Conservation (phyloP, 805 yeast species). For the Candida orba region DNA sequence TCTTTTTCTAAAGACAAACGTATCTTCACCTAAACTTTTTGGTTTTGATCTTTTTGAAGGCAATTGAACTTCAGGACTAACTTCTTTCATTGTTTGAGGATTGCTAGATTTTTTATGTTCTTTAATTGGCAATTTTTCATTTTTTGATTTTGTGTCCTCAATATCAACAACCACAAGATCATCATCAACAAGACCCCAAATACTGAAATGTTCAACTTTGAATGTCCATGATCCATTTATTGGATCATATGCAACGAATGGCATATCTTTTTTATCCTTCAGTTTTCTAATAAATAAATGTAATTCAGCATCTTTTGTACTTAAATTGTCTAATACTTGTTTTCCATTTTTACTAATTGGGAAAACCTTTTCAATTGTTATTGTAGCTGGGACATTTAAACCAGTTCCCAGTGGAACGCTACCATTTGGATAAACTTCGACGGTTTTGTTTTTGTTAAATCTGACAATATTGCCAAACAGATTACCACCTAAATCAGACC, state of each 20-base stretch:
- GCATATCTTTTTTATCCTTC: conserved; percentile 58
- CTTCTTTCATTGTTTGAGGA: background rate
- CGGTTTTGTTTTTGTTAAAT: conserved; percentile 40
- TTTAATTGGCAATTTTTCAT: conserved; percentile 3
- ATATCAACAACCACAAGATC: conserved; percentile 51
- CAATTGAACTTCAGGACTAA: background rate
- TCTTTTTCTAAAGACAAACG: conserved; percentile 27
- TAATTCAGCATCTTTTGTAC: conserved; percentile 32
- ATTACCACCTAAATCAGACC: conserved; percentile 28
- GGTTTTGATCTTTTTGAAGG: conserved; percentile 8
- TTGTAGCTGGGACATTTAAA: conserved; percentile 69
- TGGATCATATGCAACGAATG: conserved; percentile 74
- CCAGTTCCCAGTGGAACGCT: conserved; percentile 65
- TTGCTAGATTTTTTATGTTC: conserved; percentile 5
- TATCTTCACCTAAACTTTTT: conserved; percentile 20
- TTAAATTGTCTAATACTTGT: conserved; percentile 16
- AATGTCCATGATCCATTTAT: conserved; percentile 71
- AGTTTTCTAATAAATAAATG: conserved; percentile 43
- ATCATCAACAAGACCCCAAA: conserved; percentile 84
- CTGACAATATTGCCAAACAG: conserved; percentile 36
- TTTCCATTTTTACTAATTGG: conserved; percentile 32
- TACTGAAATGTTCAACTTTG: conserved; percentile 83
- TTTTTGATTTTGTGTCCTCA: conserved; percentile 27
- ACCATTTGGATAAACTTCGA: conserved; percentile 59
- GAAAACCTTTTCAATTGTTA: conserved; percentile 54